These are phyloP conservation scores for Trichocladium antarcticum DNA, from an alignment of 495 filamentous ascomycete species.

Conservation along the genomic window DNA sequence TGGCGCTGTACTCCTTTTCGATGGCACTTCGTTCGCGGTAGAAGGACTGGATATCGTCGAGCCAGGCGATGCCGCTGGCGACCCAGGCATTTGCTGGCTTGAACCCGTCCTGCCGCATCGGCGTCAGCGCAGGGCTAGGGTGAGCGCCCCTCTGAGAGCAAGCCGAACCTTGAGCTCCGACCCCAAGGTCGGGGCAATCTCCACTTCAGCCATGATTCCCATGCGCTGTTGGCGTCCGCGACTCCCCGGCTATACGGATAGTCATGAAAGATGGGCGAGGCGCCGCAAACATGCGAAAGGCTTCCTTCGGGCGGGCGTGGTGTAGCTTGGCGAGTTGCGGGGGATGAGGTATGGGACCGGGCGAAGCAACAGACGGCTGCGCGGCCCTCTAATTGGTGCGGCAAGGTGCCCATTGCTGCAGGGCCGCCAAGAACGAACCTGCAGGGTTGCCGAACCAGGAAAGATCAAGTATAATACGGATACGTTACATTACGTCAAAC, in stretches of 20 bases:
- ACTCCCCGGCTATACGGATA: slow-evolving; percentile 3
- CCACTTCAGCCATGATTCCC: slow-evolving; percentile 57
- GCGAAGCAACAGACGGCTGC: slow-evolving; percentile 1
- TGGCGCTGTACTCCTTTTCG: slow-evolving; percentile 91
- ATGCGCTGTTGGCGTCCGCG: slow-evolving; percentile 5
- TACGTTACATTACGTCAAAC: too few species aligned
- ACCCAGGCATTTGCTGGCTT: slow-evolving; percentile 91
- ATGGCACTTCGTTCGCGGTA: slow-evolving; percentile 88
- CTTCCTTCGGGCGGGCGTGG: neutral
- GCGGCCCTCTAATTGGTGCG: slow-evolving; percentile 9
- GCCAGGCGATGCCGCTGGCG: slow-evolving; percentile 76
- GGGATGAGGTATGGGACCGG: neutral
- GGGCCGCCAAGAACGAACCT: neutral
- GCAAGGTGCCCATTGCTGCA: slow-evolving; percentile 5
- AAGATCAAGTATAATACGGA: too few species aligned
- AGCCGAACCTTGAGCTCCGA: slow-evolving; percentile 72
- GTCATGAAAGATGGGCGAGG: slow-evolving; percentile 17
- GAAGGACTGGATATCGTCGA: slow-evolving; percentile 94
- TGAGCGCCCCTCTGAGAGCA: neutral
- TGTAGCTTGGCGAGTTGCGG: neutral
- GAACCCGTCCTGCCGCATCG: slow-evolving; percentile 64
- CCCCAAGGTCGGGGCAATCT: slow-evolving; percentile 70
- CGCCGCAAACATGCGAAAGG: slow-evolving; percentile 5
- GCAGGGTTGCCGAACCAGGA: neutral
- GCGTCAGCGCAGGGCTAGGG: slow-evolving; percentile 6